Evolutionary conservation across 2,329 filamentous ascomycete genomes (phyloP).

Genomic region (Xylariaceae sp.): DNA sequence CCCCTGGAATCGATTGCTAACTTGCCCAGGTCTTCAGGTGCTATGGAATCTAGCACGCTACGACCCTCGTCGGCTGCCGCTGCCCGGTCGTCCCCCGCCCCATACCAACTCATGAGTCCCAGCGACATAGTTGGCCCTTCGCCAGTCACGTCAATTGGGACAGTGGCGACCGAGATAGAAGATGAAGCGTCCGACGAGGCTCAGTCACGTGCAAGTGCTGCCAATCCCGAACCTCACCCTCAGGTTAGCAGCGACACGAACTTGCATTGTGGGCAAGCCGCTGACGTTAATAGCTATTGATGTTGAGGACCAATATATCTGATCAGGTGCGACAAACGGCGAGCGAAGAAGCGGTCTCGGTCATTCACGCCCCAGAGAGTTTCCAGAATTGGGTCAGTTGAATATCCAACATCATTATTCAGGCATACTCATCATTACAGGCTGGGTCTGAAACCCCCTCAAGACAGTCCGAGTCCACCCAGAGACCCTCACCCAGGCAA

Average conservation of each 20-base stretch:
- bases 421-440: slow-evolving; percentile 42
- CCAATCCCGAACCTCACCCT: slow-evolving; percentile 45
- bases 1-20: slow-evolving; percentile 17
- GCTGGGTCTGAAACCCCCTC: slow-evolving; percentile 48
- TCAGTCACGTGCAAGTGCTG: slow-evolving; percentile 45
- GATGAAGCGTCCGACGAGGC: slow-evolving; percentile 73
- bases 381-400: slow-evolving; percentile 77
- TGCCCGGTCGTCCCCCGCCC: slow-evolving; percentile 55
- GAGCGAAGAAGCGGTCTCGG: slow-evolving; percentile 82
- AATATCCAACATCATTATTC: background rate
- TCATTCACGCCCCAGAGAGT: slow-evolving; percentile 87
- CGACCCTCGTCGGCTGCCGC: slow-evolving; percentile 58
- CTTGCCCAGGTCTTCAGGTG: slow-evolving; percentile 44
- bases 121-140: slow-evolving; percentile 79
- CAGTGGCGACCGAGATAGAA: slow-evolving; percentile 82
- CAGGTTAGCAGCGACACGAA: slow-evolving; percentile 43
- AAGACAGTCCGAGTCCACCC: slow-evolving; percentile 44
- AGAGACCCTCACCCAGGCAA: slow-evolving; percentile 46
- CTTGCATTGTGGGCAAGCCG: background rate
- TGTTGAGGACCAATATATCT: slow-evolving; percentile 63
- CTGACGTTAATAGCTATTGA: slow-evolving; percentile 46
- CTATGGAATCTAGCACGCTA: slow-evolving; percentile 55
- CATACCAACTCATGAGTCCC: slow-evolving; percentile 64
- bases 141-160: slow-evolving; percentile 84
- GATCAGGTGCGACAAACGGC: slow-evolving; percentile 63